Evolutionary conservation across 805 yeast genomes (phyloP).

Genomic region (Spathaspora gorwiae): DNA sequence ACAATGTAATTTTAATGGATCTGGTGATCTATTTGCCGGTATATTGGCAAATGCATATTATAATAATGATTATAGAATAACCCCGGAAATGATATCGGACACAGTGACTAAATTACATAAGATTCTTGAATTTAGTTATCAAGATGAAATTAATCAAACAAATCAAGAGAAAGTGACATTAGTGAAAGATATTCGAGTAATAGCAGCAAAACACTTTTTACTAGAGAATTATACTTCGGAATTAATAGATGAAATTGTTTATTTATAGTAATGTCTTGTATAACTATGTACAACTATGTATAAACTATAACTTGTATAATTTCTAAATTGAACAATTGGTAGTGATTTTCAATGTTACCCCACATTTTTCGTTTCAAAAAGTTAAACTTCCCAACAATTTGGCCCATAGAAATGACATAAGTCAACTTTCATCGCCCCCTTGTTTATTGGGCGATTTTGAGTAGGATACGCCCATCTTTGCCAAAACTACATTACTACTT

Average conservation of each 20-base stretch:
- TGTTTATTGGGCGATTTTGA: too few relatives aligned
- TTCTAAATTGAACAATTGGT: too few relatives aligned
- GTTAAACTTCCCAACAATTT: too few relatives aligned
- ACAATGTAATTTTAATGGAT: constrained; percentile 62
- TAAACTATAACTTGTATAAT: too few relatives aligned
- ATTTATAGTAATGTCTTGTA: neutral
- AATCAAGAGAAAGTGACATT: constrained; percentile 12
- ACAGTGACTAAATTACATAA: constrained; percentile 23
- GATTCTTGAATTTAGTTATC: constrained; percentile 25
- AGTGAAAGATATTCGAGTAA: constrained; percentile 32
- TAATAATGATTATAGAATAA: constrained; percentile 15
- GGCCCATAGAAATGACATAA: too few relatives aligned
- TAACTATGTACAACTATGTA: too few relatives aligned
- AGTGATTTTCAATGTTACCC: too few relatives aligned
- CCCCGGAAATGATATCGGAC: constrained; percentile 21
- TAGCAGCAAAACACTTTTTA: constrained; percentile 29
- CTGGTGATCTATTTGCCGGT: constrained; percentile 71
- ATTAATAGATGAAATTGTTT: constrained; percentile 4
- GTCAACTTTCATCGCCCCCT: too few relatives aligned
- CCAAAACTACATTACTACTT: too few relatives aligned
- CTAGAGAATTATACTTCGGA: constrained; percentile 12
- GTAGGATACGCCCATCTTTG: too few relatives aligned
- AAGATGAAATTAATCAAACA: constrained; percentile 14
- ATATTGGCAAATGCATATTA: constrained; percentile 49
- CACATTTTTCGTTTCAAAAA: too few relatives aligned